Evolutionary conservation across 768 basidiomycete species (phyloP).

Genomic region (Mycena albidolilacea): DNA sequence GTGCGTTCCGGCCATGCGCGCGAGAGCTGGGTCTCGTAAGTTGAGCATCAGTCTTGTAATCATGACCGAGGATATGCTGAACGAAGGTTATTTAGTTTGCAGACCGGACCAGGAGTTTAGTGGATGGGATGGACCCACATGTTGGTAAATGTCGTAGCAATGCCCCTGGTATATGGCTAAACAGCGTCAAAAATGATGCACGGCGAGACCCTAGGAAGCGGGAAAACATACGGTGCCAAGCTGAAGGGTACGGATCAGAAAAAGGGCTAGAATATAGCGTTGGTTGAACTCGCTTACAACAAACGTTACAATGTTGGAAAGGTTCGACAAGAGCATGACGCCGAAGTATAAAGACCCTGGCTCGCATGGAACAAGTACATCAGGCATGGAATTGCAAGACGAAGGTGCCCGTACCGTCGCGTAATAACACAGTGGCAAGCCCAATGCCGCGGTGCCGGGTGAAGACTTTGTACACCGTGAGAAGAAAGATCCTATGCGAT

Average conservation of each 20-base stretch:
- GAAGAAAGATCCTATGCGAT: not conserved
- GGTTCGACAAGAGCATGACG: conserved; percentile 8
- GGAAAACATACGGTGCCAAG: not conserved
- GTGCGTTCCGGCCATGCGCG: not conserved
- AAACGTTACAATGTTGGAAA: conserved; percentile 20
- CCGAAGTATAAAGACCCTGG: not conserved
- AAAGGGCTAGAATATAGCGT: not conserved
- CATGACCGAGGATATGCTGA: not conserved
- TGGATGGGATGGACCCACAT: not conserved
- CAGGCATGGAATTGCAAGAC: no score
- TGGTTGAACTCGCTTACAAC: not conserved
- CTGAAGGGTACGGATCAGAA: not conserved
- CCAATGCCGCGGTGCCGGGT: not conserved
- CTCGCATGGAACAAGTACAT: no score
- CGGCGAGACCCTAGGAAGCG: not conserved
- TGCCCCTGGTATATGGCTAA: not conserved
- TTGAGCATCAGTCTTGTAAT: not conserved
- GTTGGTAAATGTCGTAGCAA: not conserved
- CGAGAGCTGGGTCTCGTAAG: not conserved
- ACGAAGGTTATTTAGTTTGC: not conserved
- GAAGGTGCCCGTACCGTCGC: conserved; percentile 6
- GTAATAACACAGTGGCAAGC: not conserved
- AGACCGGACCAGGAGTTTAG: not conserved
- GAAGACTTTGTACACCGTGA: conserved; percentile 10
- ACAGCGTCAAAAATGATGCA: not conserved